A percentile compares a stretch with the other conserved stretches of the same genome.
Evolutionary conservation across 2,329 filamentous ascomycete genomes (phyloP).

Genomic region (Fusarium verticillioides): DNA sequence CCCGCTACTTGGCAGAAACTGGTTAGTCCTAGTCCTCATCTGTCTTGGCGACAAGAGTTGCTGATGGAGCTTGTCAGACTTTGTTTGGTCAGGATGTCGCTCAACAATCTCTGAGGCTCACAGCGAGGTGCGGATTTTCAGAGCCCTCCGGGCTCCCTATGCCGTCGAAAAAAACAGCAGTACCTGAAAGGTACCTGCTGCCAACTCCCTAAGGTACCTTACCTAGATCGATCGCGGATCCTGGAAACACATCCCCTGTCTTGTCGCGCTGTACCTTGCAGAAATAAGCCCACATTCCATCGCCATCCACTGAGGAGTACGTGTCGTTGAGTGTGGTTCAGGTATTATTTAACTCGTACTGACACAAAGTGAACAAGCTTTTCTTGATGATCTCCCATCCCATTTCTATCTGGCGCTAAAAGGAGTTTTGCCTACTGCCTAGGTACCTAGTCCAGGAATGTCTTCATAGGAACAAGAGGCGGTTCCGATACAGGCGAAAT

Average conservation of each 20-base stretch:
- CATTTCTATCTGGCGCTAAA: background rate
- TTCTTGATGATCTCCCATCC: slow-evolving; percentile 5
- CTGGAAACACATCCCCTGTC: slow-evolving; percentile 21
- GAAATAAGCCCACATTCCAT: slow-evolving; percentile 33
- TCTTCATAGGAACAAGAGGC: background rate
- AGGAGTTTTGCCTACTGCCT: background rate
- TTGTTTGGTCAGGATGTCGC: background rate
- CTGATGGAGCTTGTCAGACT: slow-evolving; percentile 8
- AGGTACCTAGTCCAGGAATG: background rate
- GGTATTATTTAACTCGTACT: slow-evolving; percentile 2
- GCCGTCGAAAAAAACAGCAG: background rate
- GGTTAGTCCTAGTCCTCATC: slow-evolving; percentile 10
- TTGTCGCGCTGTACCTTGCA: slow-evolving; percentile 34
- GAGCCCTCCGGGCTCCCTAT: background rate
- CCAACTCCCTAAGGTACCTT: background rate
- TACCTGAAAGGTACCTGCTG: slow-evolving; percentile 18
- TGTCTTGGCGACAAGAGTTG: slow-evolving; percentile 13
- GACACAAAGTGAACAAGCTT: slow-evolving; percentile 15
- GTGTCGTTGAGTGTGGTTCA: slow-evolving; percentile 15
- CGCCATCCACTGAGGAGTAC: slow-evolving; percentile 20
- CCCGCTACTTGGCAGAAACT: slow-evolving; percentile 21
- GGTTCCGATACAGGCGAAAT: background rate
- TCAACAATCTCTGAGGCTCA: background rate
- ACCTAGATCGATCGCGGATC: slow-evolving; percentile 38
- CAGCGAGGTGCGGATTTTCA: background rate